phyloP scores from a whole-genome alignment of 805 yeast genomes.

The Cyberlindnera xylosilytica region DNA sequence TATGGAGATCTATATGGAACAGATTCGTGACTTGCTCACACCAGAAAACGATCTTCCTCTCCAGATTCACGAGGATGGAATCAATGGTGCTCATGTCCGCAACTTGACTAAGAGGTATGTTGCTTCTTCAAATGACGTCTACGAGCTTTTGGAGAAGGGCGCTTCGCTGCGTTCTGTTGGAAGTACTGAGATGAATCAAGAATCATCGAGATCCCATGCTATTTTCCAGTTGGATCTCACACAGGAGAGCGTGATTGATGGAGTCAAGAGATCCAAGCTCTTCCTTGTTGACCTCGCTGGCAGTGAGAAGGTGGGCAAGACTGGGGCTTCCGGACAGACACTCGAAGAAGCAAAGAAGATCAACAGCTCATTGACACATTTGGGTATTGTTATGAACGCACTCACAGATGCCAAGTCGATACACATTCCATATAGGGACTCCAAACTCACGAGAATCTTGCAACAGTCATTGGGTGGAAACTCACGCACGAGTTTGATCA shows the following conservation, averaged over 20 bases:
- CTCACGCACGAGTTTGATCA: conserved; percentile 68
- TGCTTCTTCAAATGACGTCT: conserved; percentile 54
- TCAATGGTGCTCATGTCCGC: conserved; percentile 65
- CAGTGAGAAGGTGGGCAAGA: conserved; percentile 72
- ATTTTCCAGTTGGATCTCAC: conserved; percentile 66
- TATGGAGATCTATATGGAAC: conserved; percentile 81
- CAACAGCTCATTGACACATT: conserved; percentile 70
- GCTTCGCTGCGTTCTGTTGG: conserved; percentile 51
- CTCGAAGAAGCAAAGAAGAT: conserved; percentile 83
- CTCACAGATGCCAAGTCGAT: conserved; percentile 65
- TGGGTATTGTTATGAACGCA: conserved; percentile 79
- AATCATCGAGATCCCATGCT: conserved; percentile 78
- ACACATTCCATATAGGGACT: conserved; percentile 74
- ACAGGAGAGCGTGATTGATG: conserved; percentile 59
- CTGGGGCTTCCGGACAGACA: conserved; percentile 73
- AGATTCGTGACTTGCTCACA: conserved; percentile 65
- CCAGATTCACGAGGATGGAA: conserved; percentile 61
- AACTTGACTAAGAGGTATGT: conserved; percentile 66
- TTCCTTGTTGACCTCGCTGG: conserved; percentile 86
- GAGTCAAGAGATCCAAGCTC: conserved; percentile 58
- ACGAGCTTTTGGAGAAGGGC: conserved; percentile 57
- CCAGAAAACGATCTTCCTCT: conserved; percentile 29
- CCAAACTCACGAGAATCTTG: conserved; percentile 71
- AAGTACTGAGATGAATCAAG: conserved; percentile 66
- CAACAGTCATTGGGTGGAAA: conserved; percentile 84